phyloP scores from a whole-genome alignment of 1,284 basidiomycete genomes.

The Wallemia mellicola region DNA sequence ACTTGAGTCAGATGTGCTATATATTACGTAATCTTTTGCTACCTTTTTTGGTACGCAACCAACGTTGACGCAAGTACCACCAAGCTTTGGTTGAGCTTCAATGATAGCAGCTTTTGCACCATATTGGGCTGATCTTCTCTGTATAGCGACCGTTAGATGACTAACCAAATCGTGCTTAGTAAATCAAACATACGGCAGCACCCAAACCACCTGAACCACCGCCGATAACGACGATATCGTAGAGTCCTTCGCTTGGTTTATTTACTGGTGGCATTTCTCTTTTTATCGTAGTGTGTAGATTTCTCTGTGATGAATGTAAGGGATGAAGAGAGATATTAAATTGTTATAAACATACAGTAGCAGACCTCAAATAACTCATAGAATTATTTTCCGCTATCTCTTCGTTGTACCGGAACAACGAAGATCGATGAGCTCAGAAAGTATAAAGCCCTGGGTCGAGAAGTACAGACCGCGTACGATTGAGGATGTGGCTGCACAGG shows the following conservation, averaged over 20 bases:
- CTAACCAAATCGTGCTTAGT: neutral
- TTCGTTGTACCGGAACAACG: neutral
- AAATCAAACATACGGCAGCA: slow-evolving; percentile 26
- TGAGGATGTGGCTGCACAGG: slow-evolving; percentile 86
- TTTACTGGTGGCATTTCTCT: slow-evolving; percentile 32
- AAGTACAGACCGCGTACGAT: slow-evolving; percentile 56
- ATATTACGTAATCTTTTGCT: slow-evolving; percentile 4
- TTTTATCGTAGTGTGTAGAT: neutral
- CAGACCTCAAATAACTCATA: neutral
- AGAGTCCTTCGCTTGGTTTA: slow-evolving; percentile 30
- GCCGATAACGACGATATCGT: slow-evolving; percentile 52
- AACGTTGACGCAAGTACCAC: slow-evolving; percentile 78
- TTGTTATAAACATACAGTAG: neutral
- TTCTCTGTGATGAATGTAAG: neutral
- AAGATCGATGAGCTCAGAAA: too few relatives aligned
- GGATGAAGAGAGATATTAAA: neutral
- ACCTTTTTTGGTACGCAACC: slow-evolving; percentile 62
- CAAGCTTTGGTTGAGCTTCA: slow-evolving; percentile 43
- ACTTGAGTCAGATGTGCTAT: neutral
- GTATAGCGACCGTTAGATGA: slow-evolving; percentile 3
- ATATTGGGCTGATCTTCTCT: slow-evolving; percentile 71
- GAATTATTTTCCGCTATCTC: too few relatives aligned
- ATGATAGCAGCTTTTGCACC: slow-evolving; percentile 80
- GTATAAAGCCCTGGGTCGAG: neutral
- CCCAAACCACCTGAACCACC: slow-evolving; percentile 58